A percentile compares a stretch with the other conserved stretches of the same genome.
These are phyloP conservation scores for Rhipidocladum racemiflorum DNA, from an alignment of 176 grass and related monocot genomes.

Conservation along the genomic window DNA sequence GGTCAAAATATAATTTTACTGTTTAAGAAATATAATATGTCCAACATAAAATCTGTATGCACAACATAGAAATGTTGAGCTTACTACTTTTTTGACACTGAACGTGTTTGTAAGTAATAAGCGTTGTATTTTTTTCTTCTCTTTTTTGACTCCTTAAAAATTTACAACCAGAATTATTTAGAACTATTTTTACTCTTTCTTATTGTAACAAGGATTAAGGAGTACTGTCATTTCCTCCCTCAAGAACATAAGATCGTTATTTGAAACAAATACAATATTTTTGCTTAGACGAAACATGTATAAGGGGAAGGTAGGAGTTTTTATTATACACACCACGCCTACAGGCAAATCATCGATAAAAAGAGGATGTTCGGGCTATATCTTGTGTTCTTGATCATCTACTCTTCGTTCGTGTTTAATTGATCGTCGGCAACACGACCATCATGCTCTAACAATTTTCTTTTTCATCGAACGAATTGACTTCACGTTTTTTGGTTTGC, in stretches of 20 bases:
- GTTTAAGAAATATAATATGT: not conserved
- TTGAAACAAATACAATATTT: no score
- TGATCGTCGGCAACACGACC: no score
- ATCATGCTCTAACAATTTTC: no score
- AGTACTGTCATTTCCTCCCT: not conserved
- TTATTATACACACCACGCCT: no score
- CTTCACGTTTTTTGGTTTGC: not conserved
- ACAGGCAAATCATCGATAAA: no score
- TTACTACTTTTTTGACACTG: not conserved
- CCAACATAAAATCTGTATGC: not conserved
- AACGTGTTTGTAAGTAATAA: not conserved
- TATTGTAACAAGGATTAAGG: not conserved
- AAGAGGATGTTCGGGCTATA: no score
- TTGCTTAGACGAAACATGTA: no score
- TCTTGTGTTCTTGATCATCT: no score
- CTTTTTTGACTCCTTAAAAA: no score
- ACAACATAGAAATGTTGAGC: not conserved
- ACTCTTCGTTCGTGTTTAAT: no score
- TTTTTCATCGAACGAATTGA: not conserved
- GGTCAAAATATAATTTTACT: not conserved
- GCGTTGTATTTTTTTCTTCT: not conserved
- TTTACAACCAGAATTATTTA: not conserved
- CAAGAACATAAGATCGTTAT: not conserved
- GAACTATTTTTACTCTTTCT: not conserved
- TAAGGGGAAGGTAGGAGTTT: no score